These are phyloP conservation scores for Sporothrix protearum DNA, from an alignment of 2,329 filamentous ascomycete species.

Conservation along the genomic window DNA sequence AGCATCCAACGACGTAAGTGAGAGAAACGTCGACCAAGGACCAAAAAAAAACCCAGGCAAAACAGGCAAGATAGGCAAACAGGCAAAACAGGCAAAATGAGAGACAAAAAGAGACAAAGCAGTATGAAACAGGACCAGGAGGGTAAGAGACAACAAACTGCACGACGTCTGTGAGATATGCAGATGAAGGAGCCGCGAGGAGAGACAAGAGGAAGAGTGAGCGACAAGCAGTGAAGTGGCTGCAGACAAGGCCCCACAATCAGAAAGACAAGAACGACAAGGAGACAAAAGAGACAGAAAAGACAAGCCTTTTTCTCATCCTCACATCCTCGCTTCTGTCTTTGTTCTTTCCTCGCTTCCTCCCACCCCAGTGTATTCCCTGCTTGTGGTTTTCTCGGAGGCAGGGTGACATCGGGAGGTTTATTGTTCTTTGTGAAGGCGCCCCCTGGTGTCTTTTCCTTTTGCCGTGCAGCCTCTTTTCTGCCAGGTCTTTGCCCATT, in stretches of 20 bases:
- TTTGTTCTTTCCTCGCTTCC: background rate
- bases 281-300: background rate
- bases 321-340: background rate
- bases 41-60: too few species aligned
- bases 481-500: background rate
- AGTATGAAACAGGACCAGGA: background rate
- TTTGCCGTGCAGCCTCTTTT: background rate
- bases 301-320: background rate
- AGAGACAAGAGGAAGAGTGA: background rate
- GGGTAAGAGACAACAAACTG: background rate
- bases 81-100: background rate
- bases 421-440: background rate
- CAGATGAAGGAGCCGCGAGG: constrained; percentile 5
- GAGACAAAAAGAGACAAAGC: background rate
- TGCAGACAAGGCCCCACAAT: constrained; percentile 5
- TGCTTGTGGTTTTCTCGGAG: background rate
- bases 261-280: background rate
- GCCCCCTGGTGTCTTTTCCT: background rate
- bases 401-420: constrained; percentile 8
- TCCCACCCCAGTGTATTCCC: background rate
- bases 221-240: constrained; percentile 4
- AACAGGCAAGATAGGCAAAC: background rate
- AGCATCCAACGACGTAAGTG: too few species aligned
- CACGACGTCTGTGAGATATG: background rate
- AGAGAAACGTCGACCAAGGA: background rate